Conservation (phyloP, 495 filamentous ascomycete species). For the Apiosordaria backusii region DNA sequence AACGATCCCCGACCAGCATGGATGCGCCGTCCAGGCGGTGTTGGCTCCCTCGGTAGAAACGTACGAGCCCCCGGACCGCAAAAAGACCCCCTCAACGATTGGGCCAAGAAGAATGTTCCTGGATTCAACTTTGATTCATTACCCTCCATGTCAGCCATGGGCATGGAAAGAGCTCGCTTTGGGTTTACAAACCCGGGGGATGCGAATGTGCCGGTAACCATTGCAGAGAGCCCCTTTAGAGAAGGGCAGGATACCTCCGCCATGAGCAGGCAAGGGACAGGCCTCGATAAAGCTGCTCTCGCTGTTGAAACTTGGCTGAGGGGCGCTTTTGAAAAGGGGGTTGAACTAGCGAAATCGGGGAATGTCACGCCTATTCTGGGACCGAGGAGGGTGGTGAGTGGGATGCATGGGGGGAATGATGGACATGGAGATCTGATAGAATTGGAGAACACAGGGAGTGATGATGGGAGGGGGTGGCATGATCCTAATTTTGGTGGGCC, state of each 20-base stretch:
- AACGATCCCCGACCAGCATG: conserved; percentile 42
- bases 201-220: conserved; percentile 20
- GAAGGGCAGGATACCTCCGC: conserved; percentile 38
- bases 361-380: conserved; percentile 47
- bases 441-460: conserved; percentile 60
- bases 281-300: conserved; percentile 76
- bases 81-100: conserved; percentile 72
- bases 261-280: conserved; percentile 35
- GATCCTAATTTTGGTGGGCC: conserved; percentile 2
- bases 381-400: conserved; percentile 33
- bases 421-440: conserved; percentile 77
- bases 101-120: conserved; percentile 73
- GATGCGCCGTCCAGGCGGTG: conserved; percentile 77
- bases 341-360: conserved; percentile 40
- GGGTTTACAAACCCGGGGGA: conserved; percentile 41
- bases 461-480: conserved; percentile 36
- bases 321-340: conserved; percentile 53
- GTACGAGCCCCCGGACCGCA: conserved; percentile 74
- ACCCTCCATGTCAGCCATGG: conserved; percentile 53
- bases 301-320: conserved; percentile 87
- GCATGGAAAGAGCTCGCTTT: conserved; percentile 46
- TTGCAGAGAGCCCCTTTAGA: conserved; percentile 51
- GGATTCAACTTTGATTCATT: conserved; percentile 58
- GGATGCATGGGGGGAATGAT: conserved; percentile 14
- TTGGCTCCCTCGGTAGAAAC: conserved; percentile 69